A percentile compares a stretch with the other conserved stretches of the same genome.
Evolutionary conservation across 257 asterid genomes (phyloP).

Genomic region (Voacanga thouarsii): DNA sequence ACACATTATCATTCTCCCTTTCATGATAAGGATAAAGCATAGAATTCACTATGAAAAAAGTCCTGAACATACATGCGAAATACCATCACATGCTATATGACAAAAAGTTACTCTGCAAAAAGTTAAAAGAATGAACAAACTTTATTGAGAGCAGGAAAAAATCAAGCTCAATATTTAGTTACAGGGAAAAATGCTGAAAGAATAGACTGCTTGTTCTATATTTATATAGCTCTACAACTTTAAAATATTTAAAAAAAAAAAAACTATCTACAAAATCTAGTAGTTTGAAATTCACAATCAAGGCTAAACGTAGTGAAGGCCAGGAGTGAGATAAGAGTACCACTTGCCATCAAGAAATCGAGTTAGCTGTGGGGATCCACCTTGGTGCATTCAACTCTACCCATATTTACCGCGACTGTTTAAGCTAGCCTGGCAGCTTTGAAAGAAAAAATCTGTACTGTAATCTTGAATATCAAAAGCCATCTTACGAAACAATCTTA

Average conservation of each 20-base stretch:
- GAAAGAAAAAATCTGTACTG: conserved; percentile 44
- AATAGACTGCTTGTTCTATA: conserved; percentile 19
- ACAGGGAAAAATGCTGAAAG: conserved; percentile 39
- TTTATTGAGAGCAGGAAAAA: conserved; percentile 11
- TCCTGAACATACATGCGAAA: background rate
- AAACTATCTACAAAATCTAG: conserved; percentile 29
- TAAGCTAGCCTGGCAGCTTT: conserved; percentile 40
- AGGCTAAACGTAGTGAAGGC: conserved; percentile 7
- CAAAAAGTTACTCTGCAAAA: background rate
- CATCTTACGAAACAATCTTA: conserved; percentile 76
- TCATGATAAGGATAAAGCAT: background rate
- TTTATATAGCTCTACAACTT: conserved; percentile 12
- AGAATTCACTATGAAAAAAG: background rate
- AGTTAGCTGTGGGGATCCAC: background rate
- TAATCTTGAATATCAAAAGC: conserved; percentile 77
- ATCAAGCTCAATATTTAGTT: conserved; percentile 36
- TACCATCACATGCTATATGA: background rate
- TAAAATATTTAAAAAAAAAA: no score
- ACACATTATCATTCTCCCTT: background rate
- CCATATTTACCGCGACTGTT: conserved; percentile 3
- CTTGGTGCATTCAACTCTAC: conserved; percentile 19
- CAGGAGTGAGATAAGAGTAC: conserved; percentile 23
- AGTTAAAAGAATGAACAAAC: conserved; percentile 7
- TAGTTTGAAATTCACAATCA: conserved; percentile 8
- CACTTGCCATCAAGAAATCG: conserved; percentile 19